phyloP scores from a whole-genome alignment of 352 stramenopile genomes.

The Pythium folliculosum region DNA sequence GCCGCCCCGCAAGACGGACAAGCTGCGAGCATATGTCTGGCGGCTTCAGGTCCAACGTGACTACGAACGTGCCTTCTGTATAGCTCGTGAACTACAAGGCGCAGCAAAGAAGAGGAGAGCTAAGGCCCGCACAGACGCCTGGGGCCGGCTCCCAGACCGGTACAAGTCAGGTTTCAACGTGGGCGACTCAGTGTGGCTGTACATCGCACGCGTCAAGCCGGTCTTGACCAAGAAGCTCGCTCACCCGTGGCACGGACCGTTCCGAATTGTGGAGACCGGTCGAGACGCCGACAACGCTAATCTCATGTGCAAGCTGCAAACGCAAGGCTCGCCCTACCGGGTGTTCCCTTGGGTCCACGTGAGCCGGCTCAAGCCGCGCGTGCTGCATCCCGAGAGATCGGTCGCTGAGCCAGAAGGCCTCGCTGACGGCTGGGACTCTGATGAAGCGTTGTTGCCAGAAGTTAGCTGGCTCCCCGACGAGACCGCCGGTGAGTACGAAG shows the following conservation, averaged over 20 bases:
- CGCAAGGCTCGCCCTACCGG: not conserved
- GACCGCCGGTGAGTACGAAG: conserved; percentile 11
- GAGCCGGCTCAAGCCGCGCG: conserved; percentile 24
- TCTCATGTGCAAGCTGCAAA: conserved; percentile 12
- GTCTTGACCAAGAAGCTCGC: not conserved
- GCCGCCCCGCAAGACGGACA: not conserved
- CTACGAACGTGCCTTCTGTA: not conserved
- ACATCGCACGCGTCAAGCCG: not conserved
- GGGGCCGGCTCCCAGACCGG: not conserved
- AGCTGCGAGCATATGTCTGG: conserved; percentile 3
- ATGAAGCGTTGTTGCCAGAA: conserved; percentile 24
- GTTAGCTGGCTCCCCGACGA: conserved; percentile 28
- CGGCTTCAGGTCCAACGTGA: conserved; percentile 4
- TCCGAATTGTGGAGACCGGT: conserved; percentile 13
- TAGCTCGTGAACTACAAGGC: not conserved
- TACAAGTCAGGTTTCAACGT: not conserved
- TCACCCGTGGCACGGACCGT: conserved; percentile 26
- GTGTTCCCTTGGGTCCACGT: conserved; percentile 30
- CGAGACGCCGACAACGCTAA: too few relatives aligned
- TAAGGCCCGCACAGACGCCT: not conserved
- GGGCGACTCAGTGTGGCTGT: not conserved
- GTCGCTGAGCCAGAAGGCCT: conserved; percentile 14
- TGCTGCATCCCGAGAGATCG: conserved; percentile 4
- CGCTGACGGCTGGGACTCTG: conserved; percentile 26
- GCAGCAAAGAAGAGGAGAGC: conserved; percentile 2